A percentile compares a stretch with the other conserved stretches of the same genome.
phyloP scores from a whole-genome alignment of 164 flowering plant genomes.

The Pachysandra terminalis region DNA sequence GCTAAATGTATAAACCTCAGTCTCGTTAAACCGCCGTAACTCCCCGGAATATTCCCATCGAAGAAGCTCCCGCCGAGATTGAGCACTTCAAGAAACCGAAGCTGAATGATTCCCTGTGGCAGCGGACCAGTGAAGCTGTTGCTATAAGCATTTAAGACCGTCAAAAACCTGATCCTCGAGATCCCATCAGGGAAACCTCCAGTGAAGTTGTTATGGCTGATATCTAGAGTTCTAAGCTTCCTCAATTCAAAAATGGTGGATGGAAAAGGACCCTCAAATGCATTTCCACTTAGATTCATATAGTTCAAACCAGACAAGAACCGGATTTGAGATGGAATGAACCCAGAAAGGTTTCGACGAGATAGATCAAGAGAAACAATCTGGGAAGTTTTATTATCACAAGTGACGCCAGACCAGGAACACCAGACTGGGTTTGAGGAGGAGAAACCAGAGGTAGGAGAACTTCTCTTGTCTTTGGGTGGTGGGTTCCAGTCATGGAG shows the following conservation, averaged over 20 bases:
- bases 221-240: slow-evolving; percentile 53
- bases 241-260: slow-evolving; percentile 46
- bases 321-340: slow-evolving; percentile 42
- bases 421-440: slow-evolving; percentile 57
- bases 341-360: slow-evolving; percentile 68
- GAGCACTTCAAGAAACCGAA: slow-evolving; percentile 52
- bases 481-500: slow-evolving; percentile 59
- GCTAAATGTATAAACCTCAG: slow-evolving; percentile 55
- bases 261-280: slow-evolving; percentile 62
- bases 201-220: slow-evolving; percentile 73
- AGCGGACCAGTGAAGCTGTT: slow-evolving; percentile 79
- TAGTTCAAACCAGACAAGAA: slow-evolving; percentile 37
- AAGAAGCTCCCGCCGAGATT: slow-evolving; percentile 96
- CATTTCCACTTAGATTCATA: slow-evolving; percentile 70
- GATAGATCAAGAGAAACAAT: slow-evolving; percentile 71
- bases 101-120: slow-evolving; percentile 46
- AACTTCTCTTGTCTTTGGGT: too few species aligned
- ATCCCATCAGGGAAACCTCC: slow-evolving; percentile 65
- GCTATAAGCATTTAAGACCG: slow-evolving; percentile 61
- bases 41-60: slow-evolving; percentile 53
- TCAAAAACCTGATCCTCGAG: slow-evolving; percentile 50
- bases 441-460: slow-evolving; percentile 12
- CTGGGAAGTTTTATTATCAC: slow-evolving; percentile 38
- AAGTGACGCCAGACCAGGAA: slow-evolving; percentile 79
- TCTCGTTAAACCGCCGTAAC: slow-evolving; percentile 45